These are phyloP conservation scores for Ettlia oleoabundans DNA, from an alignment of 139 green algal genomes.

Conservation along the genomic window DNA sequence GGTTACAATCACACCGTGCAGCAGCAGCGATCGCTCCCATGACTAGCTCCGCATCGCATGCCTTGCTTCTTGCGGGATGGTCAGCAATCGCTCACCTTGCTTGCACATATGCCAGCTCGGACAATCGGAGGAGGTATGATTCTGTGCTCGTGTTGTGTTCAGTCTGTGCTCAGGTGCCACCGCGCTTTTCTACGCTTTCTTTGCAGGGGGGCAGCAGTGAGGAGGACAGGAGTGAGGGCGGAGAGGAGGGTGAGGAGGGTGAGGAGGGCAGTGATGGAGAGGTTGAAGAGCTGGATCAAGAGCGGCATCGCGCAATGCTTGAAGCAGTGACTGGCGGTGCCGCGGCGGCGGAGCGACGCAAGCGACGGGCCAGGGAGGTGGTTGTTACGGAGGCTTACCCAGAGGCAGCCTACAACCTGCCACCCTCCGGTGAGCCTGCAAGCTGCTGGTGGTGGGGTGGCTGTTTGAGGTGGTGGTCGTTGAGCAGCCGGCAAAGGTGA, in stretches of 20 bases:
- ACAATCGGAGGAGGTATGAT: too few relatives aligned
- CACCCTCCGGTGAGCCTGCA: slow-evolving; percentile 42
- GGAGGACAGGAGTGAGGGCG: slow-evolving; percentile 13
- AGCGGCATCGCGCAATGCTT: slow-evolving; percentile 53
- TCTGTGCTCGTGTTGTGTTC: too few relatives aligned
- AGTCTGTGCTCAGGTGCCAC: too few relatives aligned
- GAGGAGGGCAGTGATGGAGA: slow-evolving; percentile 51
- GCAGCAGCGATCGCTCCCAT: slow-evolving; percentile 25
- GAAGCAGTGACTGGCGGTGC: slow-evolving; percentile 41
- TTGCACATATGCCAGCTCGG: too few relatives aligned
- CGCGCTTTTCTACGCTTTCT: too few relatives aligned
- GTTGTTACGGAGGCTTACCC: slow-evolving; percentile 77
- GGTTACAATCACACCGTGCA: too few relatives aligned
- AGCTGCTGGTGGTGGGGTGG: neutral
- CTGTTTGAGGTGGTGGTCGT: too few relatives aligned
- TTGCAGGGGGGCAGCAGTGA: slow-evolving; percentile 11
- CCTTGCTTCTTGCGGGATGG: too few relatives aligned
- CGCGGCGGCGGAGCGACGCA: neutral
- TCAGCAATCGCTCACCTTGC: too few relatives aligned
- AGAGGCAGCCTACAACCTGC: slow-evolving; percentile 78
- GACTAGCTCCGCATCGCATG: too few relatives aligned
- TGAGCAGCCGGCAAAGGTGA: too few relatives aligned
- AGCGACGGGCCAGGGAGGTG: slow-evolving; percentile 9
- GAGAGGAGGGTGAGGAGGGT: slow-evolving; percentile 27
- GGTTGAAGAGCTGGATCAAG: too few relatives aligned